phyloP scores from a whole-genome alignment of 169 alveolate species.

The Besnoitia besnoiti region DNA sequence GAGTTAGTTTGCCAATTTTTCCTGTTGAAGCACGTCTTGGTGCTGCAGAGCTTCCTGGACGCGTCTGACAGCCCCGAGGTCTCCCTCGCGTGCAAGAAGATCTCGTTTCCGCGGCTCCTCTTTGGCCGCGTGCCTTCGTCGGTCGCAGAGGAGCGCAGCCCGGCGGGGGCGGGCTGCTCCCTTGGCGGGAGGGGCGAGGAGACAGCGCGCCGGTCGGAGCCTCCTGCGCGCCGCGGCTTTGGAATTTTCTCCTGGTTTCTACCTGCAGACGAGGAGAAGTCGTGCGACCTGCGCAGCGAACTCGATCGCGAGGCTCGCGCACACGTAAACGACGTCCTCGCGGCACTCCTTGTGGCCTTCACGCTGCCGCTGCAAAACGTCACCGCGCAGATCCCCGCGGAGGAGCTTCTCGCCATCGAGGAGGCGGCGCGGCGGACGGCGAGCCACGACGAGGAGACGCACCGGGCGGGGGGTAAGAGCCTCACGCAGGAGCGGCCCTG shows the following conservation, averaged over 20 bases:
- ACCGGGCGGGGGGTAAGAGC: neutral
- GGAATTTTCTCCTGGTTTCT: neutral
- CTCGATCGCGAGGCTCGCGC: neutral
- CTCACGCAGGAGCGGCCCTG: neutral
- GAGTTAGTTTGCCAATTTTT: neutral
- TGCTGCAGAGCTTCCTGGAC: neutral
- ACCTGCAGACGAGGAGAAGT: neutral
- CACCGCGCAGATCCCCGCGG: neutral
- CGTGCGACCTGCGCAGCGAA: neutral
- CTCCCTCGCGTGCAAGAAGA: neutral
- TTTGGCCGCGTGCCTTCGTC: neutral
- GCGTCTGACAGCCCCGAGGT: neutral
- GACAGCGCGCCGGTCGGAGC: too few relatives aligned
- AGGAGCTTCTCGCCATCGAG: too few relatives aligned
- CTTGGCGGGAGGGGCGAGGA: neutral
- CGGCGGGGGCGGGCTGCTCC: too few relatives aligned
- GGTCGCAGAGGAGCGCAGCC: neutral
- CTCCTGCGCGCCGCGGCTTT: too few relatives aligned
- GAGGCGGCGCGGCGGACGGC: too few relatives aligned
- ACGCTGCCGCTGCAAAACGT: neutral
- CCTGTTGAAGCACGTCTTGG: neutral
- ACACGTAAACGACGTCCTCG: neutral
- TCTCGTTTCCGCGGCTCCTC: neutral
- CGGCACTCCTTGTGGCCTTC: neutral
- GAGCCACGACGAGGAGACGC: neutral